A percentile compares a stretch with the other conserved stretches of the same genome.
phyloP scores from a whole-genome alignment of 225 moss, liverwort and hornwort genomes.

The Pleurozium schreberi region DNA sequence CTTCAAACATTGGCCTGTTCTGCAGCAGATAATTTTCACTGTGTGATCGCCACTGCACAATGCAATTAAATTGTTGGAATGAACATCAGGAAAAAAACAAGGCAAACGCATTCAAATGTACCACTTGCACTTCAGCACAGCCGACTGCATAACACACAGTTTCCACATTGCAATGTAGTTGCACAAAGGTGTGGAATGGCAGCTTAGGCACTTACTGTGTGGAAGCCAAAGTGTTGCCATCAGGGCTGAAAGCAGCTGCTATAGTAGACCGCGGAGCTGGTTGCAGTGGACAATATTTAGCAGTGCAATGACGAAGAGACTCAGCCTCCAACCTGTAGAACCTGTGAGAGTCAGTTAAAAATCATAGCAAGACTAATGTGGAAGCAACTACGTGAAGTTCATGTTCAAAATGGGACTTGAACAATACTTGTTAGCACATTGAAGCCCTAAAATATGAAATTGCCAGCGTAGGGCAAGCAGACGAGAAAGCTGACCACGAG shows the following conservation, averaged over 20 bases:
- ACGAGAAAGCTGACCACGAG: slow-evolving; percentile 67
- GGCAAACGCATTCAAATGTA: not conserved
- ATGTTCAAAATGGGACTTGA: not conserved
- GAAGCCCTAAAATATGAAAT: not conserved
- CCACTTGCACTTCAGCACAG: not conserved
- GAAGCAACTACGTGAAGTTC: not conserved
- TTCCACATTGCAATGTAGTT: not conserved
- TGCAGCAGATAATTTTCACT: slow-evolving; percentile 96
- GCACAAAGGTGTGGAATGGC: not conserved
- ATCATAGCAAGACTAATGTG: slow-evolving; percentile 11
- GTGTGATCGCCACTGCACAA: slow-evolving; percentile 95
- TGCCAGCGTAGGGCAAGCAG: not conserved
- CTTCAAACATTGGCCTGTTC: slow-evolving; percentile 89
- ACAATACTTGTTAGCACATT: not conserved
- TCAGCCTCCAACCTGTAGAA: slow-evolving; percentile 91
- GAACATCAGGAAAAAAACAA: not conserved
- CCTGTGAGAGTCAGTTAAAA: slow-evolving; percentile 42
- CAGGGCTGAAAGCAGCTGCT: slow-evolving; percentile 98
- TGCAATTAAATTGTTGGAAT: not conserved
- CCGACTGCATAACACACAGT: not conserved
- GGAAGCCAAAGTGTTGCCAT: slow-evolving; percentile 96
- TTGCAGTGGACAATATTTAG: slow-evolving; percentile 89
- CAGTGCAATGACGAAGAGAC: slow-evolving; percentile 86
- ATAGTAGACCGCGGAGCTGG: slow-evolving; percentile 96
- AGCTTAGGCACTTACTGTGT: slow-evolving; percentile 64